phyloP scores from a whole-genome alignment of 192 early-diverging fungal species.

The Coemansia sp. region DNA sequence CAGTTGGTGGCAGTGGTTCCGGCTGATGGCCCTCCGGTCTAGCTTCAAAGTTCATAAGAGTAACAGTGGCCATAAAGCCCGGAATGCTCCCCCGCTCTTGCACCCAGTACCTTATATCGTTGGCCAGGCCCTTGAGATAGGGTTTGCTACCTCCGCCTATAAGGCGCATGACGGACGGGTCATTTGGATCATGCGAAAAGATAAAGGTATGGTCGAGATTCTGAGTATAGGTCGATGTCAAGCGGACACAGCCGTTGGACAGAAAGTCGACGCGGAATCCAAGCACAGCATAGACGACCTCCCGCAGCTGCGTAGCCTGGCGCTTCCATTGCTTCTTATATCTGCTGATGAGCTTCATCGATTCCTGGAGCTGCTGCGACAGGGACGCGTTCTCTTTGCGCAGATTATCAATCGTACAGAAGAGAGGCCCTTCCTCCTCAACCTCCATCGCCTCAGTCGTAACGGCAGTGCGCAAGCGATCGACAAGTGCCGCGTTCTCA shows the following conservation, averaged over 20 bases:
- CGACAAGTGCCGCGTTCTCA: conserved; percentile 70
- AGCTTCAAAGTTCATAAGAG: conserved; percentile 63
- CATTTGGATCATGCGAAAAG: conserved; percentile 60
- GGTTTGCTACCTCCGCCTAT: conserved; percentile 67
- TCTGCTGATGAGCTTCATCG: conserved; percentile 66
- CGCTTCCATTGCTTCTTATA: conserved; percentile 63
- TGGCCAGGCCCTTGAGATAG: conserved; percentile 58
- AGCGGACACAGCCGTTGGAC: conserved; percentile 69
- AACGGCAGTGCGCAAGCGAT: conserved; percentile 17
- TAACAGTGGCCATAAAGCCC: conserved; percentile 76
- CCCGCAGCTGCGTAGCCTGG: conserved; percentile 72
- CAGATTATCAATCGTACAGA: conserved; percentile 53
- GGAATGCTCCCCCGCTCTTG: conserved; percentile 73
- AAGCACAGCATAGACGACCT: conserved; percentile 70
- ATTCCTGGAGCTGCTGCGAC: conserved; percentile 56
- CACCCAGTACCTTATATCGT: conserved; percentile 66
- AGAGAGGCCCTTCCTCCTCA: conserved; percentile 17
- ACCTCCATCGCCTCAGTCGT: neutral
- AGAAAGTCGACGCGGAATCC: conserved; percentile 71
- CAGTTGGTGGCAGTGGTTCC: neutral
- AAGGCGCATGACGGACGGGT: conserved; percentile 68
- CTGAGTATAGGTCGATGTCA: conserved; percentile 69
- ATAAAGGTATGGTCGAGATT: conserved; percentile 68
- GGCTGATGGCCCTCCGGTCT: neutral
- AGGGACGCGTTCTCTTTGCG: conserved; percentile 60